These are phyloP conservation scores for Backusella tarrabulga DNA, from an alignment of 192 early-diverging fungal genomes.

Conservation along the genomic window DNA sequence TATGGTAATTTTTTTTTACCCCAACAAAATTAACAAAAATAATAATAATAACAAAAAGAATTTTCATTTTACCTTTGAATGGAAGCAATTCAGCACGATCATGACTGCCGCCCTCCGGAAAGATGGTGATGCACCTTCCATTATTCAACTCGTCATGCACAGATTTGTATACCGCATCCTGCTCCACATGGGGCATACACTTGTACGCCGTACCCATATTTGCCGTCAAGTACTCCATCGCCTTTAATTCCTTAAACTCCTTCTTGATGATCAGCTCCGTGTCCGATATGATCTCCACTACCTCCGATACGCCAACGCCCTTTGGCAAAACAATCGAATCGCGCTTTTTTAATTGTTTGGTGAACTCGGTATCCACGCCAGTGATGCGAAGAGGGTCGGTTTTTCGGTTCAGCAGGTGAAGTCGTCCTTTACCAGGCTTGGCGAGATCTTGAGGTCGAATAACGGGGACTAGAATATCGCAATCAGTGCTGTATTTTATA, in stretches of 20 bases:
- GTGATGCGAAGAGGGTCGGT: conserved; percentile 67
- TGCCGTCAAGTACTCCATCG: conserved; percentile 61
- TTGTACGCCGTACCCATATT: conserved; percentile 61
- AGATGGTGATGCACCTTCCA: conserved; percentile 87
- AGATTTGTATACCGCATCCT: conserved; percentile 79
- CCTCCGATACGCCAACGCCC: conserved; percentile 58
- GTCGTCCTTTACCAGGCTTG: conserved; percentile 65
- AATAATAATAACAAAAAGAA: background rate
- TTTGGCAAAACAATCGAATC: conserved; percentile 66
- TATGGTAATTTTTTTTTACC: conserved; percentile 8
- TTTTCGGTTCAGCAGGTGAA: conserved; percentile 65
- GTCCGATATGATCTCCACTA: conserved; percentile 80
- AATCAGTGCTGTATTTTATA: background rate
- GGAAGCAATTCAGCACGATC: conserved; percentile 96
- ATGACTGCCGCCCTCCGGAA: conserved; percentile 98
- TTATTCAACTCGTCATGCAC: conserved; percentile 78
- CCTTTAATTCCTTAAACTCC: conserved; percentile 72
- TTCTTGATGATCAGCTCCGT: conserved; percentile 74
- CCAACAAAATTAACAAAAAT: conserved; percentile 11
- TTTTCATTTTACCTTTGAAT: conserved; percentile 66
- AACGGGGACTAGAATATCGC: conserved; percentile 71
- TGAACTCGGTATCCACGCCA: conserved; percentile 72
- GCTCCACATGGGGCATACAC: conserved; percentile 84
- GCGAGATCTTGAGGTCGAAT: conserved; percentile 90
- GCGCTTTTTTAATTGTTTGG: conserved; percentile 59